Base-by-base conservation (phyloP, 2,329 filamentous ascomycete genomes). In the Penicillium corylophilum region DNA sequence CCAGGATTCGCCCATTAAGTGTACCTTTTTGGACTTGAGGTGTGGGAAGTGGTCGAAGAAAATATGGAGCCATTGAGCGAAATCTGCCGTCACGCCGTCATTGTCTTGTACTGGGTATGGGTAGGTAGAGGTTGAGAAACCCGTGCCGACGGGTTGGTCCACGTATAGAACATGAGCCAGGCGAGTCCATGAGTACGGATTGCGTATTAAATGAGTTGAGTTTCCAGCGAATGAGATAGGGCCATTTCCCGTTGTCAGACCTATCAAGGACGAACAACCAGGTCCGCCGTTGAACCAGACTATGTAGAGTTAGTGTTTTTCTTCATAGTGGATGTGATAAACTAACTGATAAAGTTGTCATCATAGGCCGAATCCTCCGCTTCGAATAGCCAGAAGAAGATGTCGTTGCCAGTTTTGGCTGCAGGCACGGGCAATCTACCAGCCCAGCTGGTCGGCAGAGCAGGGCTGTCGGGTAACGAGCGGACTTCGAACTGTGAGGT, bases 1-100 rank as follows among this genome's bases (percentile, higher is more conserved):
- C 50, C 70, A 72, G 9, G 69, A 71, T 51, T 73, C 68, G n/a
- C 70, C 71, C 44, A 71, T 67, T n/a, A 73, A 26, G 50, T 72
- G 66, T 1, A 69, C 61, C 9, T 63, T 62, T 48, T 70, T 70
- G 3, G 58, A 56, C n/a, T 61, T 53, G 2, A 71, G 55, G 20
- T 68, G 57, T 2, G 68, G 65, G 50, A 73, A 71, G 9, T 58
- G 31, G 3, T 44, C 26, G 26, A 70, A 64, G 54, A 73, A 71
- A 5, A 42, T 54, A 24, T 59, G 51, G 28, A 73, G 56, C 70
- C 68, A 73, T 26, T 42, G 43, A 41, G 62, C 61, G 41, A 72
- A 69, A 46, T 71, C 57, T 8, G 57, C 53, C 6, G 64, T 69
- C 18, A 69, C 62, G 38, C 55, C 51, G 29, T 63, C 62, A 44